phyloP scores from a whole-genome alignment of 805 yeast species.

The Hanseniaspora nectarophila region DNA sequence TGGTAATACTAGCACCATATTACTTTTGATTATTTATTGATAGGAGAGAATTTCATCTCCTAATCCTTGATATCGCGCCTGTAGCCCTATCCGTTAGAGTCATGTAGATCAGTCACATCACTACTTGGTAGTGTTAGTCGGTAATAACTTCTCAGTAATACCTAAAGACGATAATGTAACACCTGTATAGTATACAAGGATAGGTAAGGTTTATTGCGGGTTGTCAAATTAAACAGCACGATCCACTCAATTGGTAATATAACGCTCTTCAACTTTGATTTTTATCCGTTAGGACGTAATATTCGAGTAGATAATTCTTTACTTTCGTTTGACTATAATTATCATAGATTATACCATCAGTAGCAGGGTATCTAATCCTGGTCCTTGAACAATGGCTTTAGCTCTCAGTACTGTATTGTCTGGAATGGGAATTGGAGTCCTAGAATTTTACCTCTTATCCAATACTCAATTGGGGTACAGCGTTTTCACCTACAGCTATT shows the following conservation, averaged over 20 bases:
- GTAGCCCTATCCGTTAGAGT: slow-evolving; percentile 7
- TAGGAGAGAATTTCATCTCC: not conserved
- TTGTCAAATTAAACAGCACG: slow-evolving; percentile 12
- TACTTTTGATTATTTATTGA: slow-evolving; percentile 11
- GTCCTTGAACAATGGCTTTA: not conserved
- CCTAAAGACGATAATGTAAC: slow-evolving; percentile 11
- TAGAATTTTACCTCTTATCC: slow-evolving; percentile 4
- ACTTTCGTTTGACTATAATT: slow-evolving; percentile 5
- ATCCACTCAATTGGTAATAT: slow-evolving; percentile 8
- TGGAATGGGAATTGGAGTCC: not conserved
- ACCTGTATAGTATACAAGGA: not conserved
- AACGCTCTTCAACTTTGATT: slow-evolving; percentile 12
- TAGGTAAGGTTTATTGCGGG: slow-evolving; percentile 12
- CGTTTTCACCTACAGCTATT: slow-evolving; percentile 2
- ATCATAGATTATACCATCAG: slow-evolving; percentile 1
- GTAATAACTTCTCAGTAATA: not conserved
- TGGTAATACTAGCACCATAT: not conserved
- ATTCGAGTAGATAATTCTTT: slow-evolving; percentile 8
- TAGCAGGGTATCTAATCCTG: slow-evolving; percentile 8
- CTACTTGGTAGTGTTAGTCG: not conserved
- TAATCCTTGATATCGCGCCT: slow-evolving; percentile 8
- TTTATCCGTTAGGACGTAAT: not conserved
- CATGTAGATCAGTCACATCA: slow-evolving; percentile 8
- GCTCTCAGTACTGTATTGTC: not conserved
- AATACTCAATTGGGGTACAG: not conserved